Conservation (phyloP, 805 yeast species). For the Candida verbasci region DNA sequence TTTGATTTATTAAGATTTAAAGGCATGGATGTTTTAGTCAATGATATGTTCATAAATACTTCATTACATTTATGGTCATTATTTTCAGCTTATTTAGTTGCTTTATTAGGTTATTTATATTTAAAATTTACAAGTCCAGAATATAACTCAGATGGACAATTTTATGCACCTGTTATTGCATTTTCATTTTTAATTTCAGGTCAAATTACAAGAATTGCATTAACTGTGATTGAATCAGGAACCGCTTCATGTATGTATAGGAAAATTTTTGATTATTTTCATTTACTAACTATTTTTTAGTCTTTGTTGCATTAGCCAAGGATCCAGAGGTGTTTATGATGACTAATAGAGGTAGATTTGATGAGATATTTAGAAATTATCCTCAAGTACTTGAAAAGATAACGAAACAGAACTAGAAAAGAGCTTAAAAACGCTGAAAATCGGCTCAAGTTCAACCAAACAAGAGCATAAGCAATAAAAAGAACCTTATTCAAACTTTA, state of each 20-base stretch:
- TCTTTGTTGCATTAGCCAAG: conserved; percentile 76
- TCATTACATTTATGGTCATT: conserved; percentile 74
- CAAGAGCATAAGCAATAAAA: too few relatives aligned
- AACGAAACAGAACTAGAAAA: conserved; percentile 26
- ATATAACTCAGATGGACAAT: conserved; percentile 56
- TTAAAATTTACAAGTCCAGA: conserved; percentile 63
- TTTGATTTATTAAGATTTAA: conserved; percentile 72
- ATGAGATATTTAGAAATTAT: conserved; percentile 58
- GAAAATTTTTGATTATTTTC: too few relatives aligned
- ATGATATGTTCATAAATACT: conserved; percentile 76
- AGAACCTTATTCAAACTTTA: too few relatives aligned
- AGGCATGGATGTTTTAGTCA: conserved; percentile 81
- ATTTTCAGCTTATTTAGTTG: conserved; percentile 60
- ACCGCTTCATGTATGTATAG: conserved; percentile 76
- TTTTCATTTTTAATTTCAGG: conserved; percentile 68
- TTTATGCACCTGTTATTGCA: conserved; percentile 70
- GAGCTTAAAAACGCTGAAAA: too few relatives aligned
- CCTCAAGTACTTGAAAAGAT: conserved; percentile 63
- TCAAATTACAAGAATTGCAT: conserved; percentile 70
- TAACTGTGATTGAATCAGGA: conserved; percentile 76
- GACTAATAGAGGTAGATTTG: conserved; percentile 65
- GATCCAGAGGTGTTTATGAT: conserved; percentile 80
- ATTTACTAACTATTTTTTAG: too few relatives aligned
- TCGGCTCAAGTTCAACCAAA: too few relatives aligned
- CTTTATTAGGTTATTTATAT: conserved; percentile 61